Evolutionary conservation across 2,329 filamentous ascomycete species (phyloP).

Genomic region (Macrophomina tecta): DNA sequence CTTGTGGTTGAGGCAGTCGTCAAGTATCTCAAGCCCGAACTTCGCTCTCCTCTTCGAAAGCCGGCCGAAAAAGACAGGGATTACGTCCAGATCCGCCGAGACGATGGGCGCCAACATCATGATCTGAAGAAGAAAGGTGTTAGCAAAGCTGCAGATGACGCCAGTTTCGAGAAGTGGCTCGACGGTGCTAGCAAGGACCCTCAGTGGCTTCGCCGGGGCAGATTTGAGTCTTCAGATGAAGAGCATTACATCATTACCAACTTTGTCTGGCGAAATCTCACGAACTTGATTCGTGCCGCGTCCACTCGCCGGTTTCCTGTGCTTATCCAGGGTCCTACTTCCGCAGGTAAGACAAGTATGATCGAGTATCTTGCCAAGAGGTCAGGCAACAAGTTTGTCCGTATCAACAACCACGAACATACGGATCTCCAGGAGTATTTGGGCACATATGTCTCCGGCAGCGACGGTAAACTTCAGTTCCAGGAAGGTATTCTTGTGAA

Average conservation of each 20-base stretch:
- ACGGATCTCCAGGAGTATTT: slow-evolving; percentile 98
- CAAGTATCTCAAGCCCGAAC: slow-evolving; percentile 76
- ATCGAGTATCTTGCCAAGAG: slow-evolving; percentile 97
- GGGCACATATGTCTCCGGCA: slow-evolving; percentile 87
- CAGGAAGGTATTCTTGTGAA: slow-evolving; percentile 94
- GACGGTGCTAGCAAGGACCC: slow-evolving; percentile 66
- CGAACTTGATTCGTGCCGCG: slow-evolving; percentile 91
- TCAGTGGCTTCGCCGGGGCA: slow-evolving; percentile 87
- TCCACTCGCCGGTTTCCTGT: slow-evolving; percentile 93
- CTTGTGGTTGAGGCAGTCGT: slow-evolving; percentile 80
- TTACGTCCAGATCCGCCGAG: slow-evolving; percentile 66
- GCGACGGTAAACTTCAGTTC: slow-evolving; percentile 84
- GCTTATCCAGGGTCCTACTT: slow-evolving; percentile 94
- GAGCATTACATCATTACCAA: slow-evolving; percentile 95
- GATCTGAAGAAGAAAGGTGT: slow-evolving; percentile 22
- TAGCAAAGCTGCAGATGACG: slow-evolving; percentile 23
- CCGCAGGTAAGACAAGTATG: slow-evolving; percentile 98
- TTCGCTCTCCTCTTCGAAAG: slow-evolving; percentile 77
- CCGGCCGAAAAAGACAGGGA: slow-evolving; percentile 73
- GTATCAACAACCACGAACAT: slow-evolving; percentile 99
- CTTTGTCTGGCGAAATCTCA: slow-evolving; percentile 91
- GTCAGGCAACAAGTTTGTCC: slow-evolving; percentile 94
- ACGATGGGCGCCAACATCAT: slow-evolving; percentile 16
- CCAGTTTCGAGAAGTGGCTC: slow-evolving; percentile 27
- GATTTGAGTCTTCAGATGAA: slow-evolving; percentile 70